Evolutionary conservation across 164 flowering plant species (phyloP), one percentile per base, ranked within the genome.

Genomic region (Kingdonia uniflora): DNA sequence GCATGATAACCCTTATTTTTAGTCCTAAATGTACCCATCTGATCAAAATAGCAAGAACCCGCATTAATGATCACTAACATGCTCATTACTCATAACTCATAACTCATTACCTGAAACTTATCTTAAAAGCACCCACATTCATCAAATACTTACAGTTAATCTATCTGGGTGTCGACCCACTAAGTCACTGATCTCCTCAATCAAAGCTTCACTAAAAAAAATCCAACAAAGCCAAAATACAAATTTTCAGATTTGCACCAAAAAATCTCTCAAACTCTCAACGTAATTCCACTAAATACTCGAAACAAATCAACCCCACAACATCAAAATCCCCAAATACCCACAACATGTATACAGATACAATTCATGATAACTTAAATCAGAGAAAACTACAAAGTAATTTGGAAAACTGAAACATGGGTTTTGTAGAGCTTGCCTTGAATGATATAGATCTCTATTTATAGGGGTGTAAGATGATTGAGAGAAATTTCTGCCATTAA

Each of bases 101-200:
- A n/a, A n/a, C n/a, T n/a, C n/a, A n/a, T n/a, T n/a, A n/a, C n/a
- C n/a, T n/a, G n/a, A n/a, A n/a, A n/a, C n/a, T n/a, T n/a, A n/a
- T n/a, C n/a, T n/a, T n/a, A n/a, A n/a, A n/a, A n/a, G n/a, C n/a
- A n/a, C n/a, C n/a, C n/a, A n/a, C n/a, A n/a, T n/a, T n/a, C n/a
- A n/a, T 29, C 4, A 29, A 29, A 29, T 29, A 29, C 35, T 29
- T 29, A 8, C 35, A 3, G 35, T 29, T 29, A 29, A 29, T 29
- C 35, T 78, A 23, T 80, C 76, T 0, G 80, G 92, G 63, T 89
- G 96, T 10, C 92, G 84, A 57, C 77, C 73, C 20, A 85, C 97
- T 73, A 94, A 71, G 7, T 66, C 74, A 38, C 71, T 76, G 41
- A 94, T 76, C 59, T 81, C 74, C 56, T 74, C 74, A 69, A 79